phyloP scores from a whole-genome alignment of 768 basidiomycete genomes.

The Coprinellus micaceus region DNA sequence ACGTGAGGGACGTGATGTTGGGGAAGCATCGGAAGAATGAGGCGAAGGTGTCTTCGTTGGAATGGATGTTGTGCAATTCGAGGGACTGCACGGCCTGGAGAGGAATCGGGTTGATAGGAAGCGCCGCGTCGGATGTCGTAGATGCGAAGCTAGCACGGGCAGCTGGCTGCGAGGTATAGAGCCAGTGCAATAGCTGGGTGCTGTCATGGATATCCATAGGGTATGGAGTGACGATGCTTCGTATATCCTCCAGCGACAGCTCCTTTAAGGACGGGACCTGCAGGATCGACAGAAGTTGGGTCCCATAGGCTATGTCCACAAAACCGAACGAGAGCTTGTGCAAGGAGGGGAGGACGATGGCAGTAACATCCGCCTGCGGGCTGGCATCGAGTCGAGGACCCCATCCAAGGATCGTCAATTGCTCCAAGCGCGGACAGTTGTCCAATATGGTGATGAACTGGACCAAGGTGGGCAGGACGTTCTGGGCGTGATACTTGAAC shows the following conservation, averaged over 20 bases:
- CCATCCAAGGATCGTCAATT: constrained; percentile 50
- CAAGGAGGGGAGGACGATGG: constrained; percentile 34
- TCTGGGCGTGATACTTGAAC: constrained; percentile 52
- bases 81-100: constrained; percentile 24
- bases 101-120: constrained; percentile 16
- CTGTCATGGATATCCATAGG: constrained; percentile 32
- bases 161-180: constrained; percentile 16
- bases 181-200: constrained; percentile 31
- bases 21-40: constrained; percentile 25
- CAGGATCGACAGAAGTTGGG: constrained; percentile 22
- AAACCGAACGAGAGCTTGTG: constrained; percentile 36
- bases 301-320: constrained; percentile 21
- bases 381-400: constrained; percentile 33
- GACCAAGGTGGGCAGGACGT: constrained; percentile 50
- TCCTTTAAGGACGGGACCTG: constrained; percentile 33
- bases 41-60: constrained; percentile 16
- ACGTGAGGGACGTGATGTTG: constrained; percentile 21
- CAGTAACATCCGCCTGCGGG: background rate
- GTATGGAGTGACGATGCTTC: constrained; percentile 28
- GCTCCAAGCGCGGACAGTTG: constrained; percentile 38
- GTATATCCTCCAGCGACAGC: constrained; percentile 46
- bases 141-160: constrained; percentile 4
- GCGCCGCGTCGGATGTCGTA: background rate
- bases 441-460: constrained; percentile 44
- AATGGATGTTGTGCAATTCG: constrained; percentile 27